These are phyloP conservation scores for Chenopodium formosanum DNA, from an alignment of 148 eudicot species.

Conservation along the genomic window DNA sequence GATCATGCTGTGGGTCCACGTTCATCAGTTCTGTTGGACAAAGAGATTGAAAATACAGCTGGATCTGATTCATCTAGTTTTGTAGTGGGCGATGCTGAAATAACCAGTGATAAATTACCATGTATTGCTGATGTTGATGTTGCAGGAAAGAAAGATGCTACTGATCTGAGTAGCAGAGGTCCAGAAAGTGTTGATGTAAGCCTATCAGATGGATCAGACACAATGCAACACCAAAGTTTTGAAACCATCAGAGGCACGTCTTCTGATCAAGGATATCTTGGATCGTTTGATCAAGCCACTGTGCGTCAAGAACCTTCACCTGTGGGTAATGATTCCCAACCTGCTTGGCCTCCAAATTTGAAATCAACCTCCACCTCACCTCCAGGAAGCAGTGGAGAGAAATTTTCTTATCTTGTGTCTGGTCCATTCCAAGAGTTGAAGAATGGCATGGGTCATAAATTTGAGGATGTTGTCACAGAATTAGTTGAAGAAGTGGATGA, in stretches of 20 bases:
- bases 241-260: constrained; percentile 26
- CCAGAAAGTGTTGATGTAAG: constrained; percentile 30
- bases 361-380: constrained; percentile 30
- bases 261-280: constrained; percentile 35
- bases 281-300: constrained; percentile 32
- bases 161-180: constrained; percentile 17
- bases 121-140: constrained; percentile 22
- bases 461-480: constrained; percentile 61
- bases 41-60: constrained; percentile 10
- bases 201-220: constrained; percentile 26
- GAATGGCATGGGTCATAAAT: constrained; percentile 45
- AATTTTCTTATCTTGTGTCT: constrained; percentile 43
- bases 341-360: constrained; percentile 25
- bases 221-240: constrained; percentile 29
- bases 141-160: constrained; percentile 22
- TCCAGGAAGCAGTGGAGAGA: constrained; percentile 33
- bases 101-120: constrained; percentile 31
- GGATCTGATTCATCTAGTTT: constrained; percentile 29
- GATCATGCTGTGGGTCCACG: constrained; percentile 17
- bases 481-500: constrained; percentile 64
- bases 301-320: constrained; percentile 31
- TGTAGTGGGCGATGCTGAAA: constrained; percentile 31
- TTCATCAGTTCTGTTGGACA: constrained; percentile 15
- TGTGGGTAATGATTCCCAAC: constrained; percentile 16
- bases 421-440: constrained; percentile 55